Evolutionary conservation across 768 basidiomycete species (phyloP).

Genomic region (Clavaria fumosa): DNA sequence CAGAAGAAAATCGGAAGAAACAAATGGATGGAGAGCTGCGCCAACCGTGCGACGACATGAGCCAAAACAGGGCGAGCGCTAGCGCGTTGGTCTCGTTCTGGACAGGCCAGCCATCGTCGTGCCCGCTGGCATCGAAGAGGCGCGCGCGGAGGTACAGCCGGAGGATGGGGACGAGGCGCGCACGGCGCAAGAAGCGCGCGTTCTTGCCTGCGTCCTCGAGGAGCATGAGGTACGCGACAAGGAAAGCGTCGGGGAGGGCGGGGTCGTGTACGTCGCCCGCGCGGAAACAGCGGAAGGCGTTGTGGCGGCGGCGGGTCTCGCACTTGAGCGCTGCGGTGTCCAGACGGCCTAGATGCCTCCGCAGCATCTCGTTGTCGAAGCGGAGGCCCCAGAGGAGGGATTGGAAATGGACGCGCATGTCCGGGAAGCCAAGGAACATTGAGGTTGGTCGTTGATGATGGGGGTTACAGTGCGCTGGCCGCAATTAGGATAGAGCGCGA

Average conservation of each 20-base stretch:
- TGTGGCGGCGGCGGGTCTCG: conserved; percentile 21
- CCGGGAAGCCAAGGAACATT: background rate
- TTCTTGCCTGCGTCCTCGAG: conserved; percentile 38
- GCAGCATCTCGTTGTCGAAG: no score
- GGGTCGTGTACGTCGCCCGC: conserved; percentile 21
- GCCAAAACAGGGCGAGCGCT: conserved; percentile 34
- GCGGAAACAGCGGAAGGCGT: conserved; percentile 30
- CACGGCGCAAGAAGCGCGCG: conserved; percentile 29
- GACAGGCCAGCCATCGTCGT: conserved; percentile 34
- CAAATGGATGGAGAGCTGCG: conserved; percentile 4
- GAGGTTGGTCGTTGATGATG: background rate
- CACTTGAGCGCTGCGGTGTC: background rate
- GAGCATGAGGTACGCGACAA: conserved; percentile 41
- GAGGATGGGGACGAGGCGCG: conserved; percentile 27
- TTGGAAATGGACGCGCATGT: background rate
- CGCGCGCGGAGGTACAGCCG: conserved; percentile 24
- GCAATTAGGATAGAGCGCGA: background rate
- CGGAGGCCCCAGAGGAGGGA: no score
- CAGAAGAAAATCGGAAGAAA: background rate
- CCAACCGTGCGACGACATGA: conserved; percentile 26
- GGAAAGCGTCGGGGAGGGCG: conserved; percentile 28
- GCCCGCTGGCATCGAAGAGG: conserved; percentile 23
- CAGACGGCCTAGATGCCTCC: background rate
- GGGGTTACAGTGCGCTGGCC: background rate
- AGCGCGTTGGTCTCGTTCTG: conserved; percentile 30